These are phyloP conservation scores for Mortierella hygrophila DNA, from an alignment of 192 early-diverging fungal species.

Conservation along the genomic window DNA sequence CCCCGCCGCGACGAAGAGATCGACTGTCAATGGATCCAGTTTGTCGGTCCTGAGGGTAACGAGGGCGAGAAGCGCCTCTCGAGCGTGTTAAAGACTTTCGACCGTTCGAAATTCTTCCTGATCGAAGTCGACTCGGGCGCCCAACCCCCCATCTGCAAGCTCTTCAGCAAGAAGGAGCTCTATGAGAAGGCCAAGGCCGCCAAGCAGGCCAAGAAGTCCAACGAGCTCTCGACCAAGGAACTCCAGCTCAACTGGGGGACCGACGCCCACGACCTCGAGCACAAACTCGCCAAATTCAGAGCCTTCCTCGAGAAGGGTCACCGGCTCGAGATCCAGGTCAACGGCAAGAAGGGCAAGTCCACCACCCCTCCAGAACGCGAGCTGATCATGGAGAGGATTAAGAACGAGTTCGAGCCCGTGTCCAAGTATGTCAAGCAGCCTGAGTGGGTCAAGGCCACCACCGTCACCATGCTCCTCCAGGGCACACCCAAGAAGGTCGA, in stretches of 20 bases:
- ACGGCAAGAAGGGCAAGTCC: slow-evolving; percentile 58
- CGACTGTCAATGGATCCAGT: slow-evolving; percentile 55
- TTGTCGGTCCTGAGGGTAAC: slow-evolving; percentile 59
- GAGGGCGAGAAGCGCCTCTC: slow-evolving; percentile 44
- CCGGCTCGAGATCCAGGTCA: slow-evolving; percentile 61
- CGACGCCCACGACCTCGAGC: slow-evolving; percentile 61
- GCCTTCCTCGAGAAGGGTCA: slow-evolving; percentile 68
- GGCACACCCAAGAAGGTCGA: slow-evolving; percentile 28
- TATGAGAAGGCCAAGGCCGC: slow-evolving; percentile 64
- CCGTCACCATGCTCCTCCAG: slow-evolving; percentile 48
- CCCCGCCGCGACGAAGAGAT: slow-evolving; percentile 69
- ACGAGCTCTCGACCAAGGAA: slow-evolving; percentile 59
- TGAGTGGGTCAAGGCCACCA: slow-evolving; percentile 44
- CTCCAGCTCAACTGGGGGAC: slow-evolving; percentile 67
- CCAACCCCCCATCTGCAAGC: slow-evolving; percentile 63
- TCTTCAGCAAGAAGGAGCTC: slow-evolving; percentile 63
- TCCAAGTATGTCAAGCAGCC: slow-evolving; percentile 49
- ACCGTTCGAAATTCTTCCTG: slow-evolving; percentile 60
- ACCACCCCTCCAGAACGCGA: slow-evolving; percentile 52
- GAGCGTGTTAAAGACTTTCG: slow-evolving; percentile 45
- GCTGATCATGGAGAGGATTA: slow-evolving; percentile 51
- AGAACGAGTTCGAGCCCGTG: slow-evolving; percentile 46
- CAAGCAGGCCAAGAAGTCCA: slow-evolving; percentile 61
- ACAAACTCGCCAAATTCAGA: slow-evolving; percentile 61
- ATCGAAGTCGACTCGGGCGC: slow-evolving; percentile 60